phyloP scores from a whole-genome alignment of 257 asterid species.

The Solanum tarijense region DNA sequence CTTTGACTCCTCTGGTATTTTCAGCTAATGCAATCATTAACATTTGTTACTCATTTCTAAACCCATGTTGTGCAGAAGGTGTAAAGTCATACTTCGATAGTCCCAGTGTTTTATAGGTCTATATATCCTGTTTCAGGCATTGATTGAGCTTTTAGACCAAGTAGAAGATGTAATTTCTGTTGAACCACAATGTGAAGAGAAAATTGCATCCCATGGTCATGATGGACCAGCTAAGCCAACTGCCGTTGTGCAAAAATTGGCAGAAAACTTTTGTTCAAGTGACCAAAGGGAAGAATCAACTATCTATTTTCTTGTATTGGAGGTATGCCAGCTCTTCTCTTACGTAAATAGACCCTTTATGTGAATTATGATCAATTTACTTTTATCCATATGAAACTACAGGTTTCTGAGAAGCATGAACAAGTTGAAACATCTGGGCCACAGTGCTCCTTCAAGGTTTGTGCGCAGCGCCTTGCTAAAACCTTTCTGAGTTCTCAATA shows the following conservation, averaged over 20 bases:
- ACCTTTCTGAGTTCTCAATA: slow-evolving; percentile 7
- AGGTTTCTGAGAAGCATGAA: slow-evolving; percentile 71
- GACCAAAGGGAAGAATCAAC: slow-evolving; percentile 17
- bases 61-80: background rate
- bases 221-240: slow-evolving; percentile 24
- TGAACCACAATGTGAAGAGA: slow-evolving; percentile 33
- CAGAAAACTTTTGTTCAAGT: slow-evolving; percentile 17
- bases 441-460: slow-evolving; percentile 54
- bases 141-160: slow-evolving; percentile 89
- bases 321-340: slow-evolving; percentile 37
- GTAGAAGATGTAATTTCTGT: slow-evolving; percentile 83
- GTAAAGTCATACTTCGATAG: background rate
- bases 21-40: background rate
- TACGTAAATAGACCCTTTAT: slow-evolving; percentile 3
- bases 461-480: slow-evolving; percentile 10
- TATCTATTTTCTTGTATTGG: slow-evolving; percentile 69
- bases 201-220: slow-evolving; percentile 18
- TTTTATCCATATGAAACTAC: background rate
- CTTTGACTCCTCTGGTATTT: background rate
- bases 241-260: slow-evolving; percentile 16
- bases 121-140: slow-evolving; percentile 34
- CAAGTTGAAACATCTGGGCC: slow-evolving; percentile 32
- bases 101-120: background rate
- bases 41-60: background rate
- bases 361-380: background rate